Base-by-base conservation (phyloP, 1,284 basidiomycete species). In the Neotropicomus parvogracilis region DNA sequence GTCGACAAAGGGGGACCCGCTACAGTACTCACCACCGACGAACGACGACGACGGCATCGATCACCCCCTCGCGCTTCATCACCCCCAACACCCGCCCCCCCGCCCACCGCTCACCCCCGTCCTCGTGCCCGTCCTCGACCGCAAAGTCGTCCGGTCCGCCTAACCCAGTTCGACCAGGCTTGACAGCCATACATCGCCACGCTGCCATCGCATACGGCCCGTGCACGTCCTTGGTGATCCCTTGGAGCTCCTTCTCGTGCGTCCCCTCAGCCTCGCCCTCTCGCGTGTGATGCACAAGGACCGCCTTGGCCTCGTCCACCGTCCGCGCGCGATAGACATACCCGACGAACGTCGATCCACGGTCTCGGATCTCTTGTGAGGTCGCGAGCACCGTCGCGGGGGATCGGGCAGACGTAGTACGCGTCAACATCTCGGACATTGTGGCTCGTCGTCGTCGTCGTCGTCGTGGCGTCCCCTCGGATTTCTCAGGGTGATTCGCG, bases 101-200 rank as follows among this genome's bases (percentile, higher is more conserved):
- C n/a, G 78, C 85, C 72, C 79, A 80, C 54, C 76, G 75, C 66
- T 89, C 87, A 6, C 81, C 84, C 43, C 88, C 88, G 55, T 90
- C 88, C 34, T 81, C 78, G 55, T 70, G 75, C 3, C 80, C 83
- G 4, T 70, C 70, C 47, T 71, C 64, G 24, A 90, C 68, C 58
- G 81, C 79, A 59, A 89, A 89, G 56, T 90, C 88, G 33, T 86
- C 83, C 12, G 81, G 79, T 13, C 81, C 85, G n/a, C 71, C 73
- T 24, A 80, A 60, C 14, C 88, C 88, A 12, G 78, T 81, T 54
- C 74, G 74, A 8, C 83, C 85, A 6, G 70, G 59, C 66, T 84
- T 88, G 46, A 88, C 68, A 1, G 75, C 73, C 80, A 91, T 87
- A 59, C 82, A 83, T 49, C 91, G 73, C 83, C 85, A 85, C 12